Evolutionary conservation across 345 rosid species (phyloP), one percentile per base, ranked within the genome.

Genomic region (Excoecaria cochinchinensis): DNA sequence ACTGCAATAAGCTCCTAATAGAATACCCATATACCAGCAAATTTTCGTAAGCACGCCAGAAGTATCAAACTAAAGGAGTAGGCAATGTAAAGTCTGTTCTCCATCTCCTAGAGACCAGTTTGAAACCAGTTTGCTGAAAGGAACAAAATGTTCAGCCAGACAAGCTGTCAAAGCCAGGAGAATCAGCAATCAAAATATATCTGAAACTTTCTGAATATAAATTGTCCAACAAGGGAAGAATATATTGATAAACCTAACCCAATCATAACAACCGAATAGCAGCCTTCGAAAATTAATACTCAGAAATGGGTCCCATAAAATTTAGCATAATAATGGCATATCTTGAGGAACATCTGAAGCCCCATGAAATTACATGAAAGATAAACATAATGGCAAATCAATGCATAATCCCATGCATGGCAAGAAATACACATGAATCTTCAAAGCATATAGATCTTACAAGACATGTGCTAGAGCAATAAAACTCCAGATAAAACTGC

Each of bases 191-290:
- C 64, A 64, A 71, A 76, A 70, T 48, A 78, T 31, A 56, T 81
- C 82, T 77, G 84, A 87, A 77, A 73, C 75, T 75, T 71, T 61
- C 74, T 42, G 67, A 78, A 70, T 80, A 73, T 67, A 56, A 71
- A 60, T 77, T 76, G 69, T 74, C 78, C 77, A 81, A 24, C 8
- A 72, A 70, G 6, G 72, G 69, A 53, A 75, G 57, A 70, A 61
- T 40, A 70, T 42, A 47, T 58, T 22, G 40, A 74, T 39, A 39
- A 36, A 66, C 51, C 74, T 52, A 74, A 65, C 36, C 60, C 38
- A 85, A 39, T 61, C 70, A 31, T 31, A 73, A 71, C 6, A 59
- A 63, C 70, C 51, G 56, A 56, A 72, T 74, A 53, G 31, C 44
- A 24, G 46, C 39, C 55, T 44, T 19, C 24, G n/a, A 22, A 57